Evolutionary conservation across 345 rosid species (phyloP), one percentile per base, ranked within the genome.

Genomic region (Nephelium lappaceum): DNA sequence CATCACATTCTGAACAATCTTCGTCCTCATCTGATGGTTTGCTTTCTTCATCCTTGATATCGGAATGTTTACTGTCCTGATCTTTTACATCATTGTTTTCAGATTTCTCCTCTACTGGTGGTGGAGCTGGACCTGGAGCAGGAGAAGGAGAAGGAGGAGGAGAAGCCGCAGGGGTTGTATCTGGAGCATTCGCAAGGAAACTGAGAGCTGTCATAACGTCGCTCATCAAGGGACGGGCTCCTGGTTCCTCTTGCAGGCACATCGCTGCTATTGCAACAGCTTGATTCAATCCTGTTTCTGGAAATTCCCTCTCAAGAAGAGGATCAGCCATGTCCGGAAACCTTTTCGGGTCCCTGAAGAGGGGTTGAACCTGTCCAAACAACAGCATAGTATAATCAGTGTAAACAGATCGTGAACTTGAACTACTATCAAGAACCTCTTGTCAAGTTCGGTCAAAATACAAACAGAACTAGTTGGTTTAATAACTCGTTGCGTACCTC

Each of bases 191-290:
- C 0, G 94, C 88, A 67, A 94, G 97, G 71, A 92, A 94, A 80
- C 90, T 85, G 58, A 94, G 81, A 49, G 97, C 91, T 21, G 88
- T 89, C 78, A 89, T 92, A 0, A 90, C 89, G 72, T 94, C 98
- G 19, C 94, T 89, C 77, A 94, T 91, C 72, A 91, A 81, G 18
- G 98, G 98, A 62, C 98, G 94, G 18, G 93, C 92, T 0, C 82
- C 84, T 62, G 94, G 68, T 85, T 90, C 95, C 24, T 92, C 95
- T 81, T 92, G 98, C 72, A 92, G 69, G 53, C 98, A 94, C 98
- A 94, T 94, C 36, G 97, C 93, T 75, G 95, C 86, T 66, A 94
- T 89, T 8, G 95, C 98, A 62, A 94, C 92, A 0, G 91, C 97
- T 86, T 94, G 95, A 78, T 92, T 93, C 79, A 94, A 84, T 45